Base-by-base conservation (phyloP, 169 alveolate genomes). In the Eimeria sp. region DNA sequence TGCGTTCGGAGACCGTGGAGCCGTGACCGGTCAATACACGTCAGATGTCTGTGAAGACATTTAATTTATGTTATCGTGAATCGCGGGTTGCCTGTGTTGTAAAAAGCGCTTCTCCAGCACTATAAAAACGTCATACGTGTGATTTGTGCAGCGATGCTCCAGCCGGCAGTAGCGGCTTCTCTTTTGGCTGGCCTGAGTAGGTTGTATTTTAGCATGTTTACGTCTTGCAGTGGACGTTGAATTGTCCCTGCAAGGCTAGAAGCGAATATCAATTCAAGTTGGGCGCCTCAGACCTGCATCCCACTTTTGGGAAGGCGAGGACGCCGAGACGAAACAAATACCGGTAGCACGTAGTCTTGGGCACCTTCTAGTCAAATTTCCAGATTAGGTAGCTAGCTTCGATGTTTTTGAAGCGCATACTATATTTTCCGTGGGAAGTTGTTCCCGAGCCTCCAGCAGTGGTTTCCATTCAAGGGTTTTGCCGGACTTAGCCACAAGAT, bases 281-380 rank as follows among this genome's bases (percentile, higher is more conserved):
- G 40, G 40, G 47, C 16, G 88, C 88, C 49, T 67, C 67, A n/a
- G 25, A 10, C 49, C n/a, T 78, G 67, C 88, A 47, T 63, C 88
- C 88, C 67, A 11, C 11, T 11, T 9, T 3, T 0, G 13, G 70
- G 47, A 14, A 14, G 67, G 49, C 67, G 51, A 27, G 5, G 0
- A 54, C 57, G 57, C 27, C 83, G 57, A 73, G 3, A 14, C 45
- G 83, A 13, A 18, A 6, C 7, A 9, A 73, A 54, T 40, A 40
- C 25, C 25, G 54, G 57, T 11, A 18, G 83, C 27, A 5, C 83
- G 3, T 73, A 73, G 83, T 73, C 54, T 34, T 20, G 34, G 57
- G 30, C 18, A 40, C 5, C 83, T 40, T 40, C 54, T 73, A 73
- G 83, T 73, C 13, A 5, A 73, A 18, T 40, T 40, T 20, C 45